Evolutionary conservation across 768 basidiomycete species (phyloP).

Genomic region (Pholiota microspora): DNA sequence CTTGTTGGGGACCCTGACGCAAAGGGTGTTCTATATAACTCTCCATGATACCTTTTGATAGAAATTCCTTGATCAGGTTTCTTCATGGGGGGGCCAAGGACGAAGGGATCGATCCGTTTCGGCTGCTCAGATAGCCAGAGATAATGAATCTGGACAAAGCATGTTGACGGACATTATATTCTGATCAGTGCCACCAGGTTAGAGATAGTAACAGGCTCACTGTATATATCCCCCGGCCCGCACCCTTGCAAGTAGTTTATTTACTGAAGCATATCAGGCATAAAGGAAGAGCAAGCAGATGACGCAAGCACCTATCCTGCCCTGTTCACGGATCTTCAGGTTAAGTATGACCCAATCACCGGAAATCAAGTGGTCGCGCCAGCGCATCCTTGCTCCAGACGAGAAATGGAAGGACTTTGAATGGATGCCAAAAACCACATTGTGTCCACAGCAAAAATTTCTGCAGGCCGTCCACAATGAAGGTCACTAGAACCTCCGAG

Average conservation of each 20-base stretch:
- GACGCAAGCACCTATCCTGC: constrained; percentile 14
- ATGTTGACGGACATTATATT: constrained; percentile 28
- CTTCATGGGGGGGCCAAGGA: constrained; percentile 10
- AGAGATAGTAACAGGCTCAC: constrained; percentile 25
- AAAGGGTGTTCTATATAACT: constrained; percentile 9
- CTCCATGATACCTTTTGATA: not conserved
- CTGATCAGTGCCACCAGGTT: constrained; percentile 19
- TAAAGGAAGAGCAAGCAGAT: constrained; percentile 10
- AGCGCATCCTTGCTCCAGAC: constrained; percentile 10
- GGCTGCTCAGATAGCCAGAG: constrained; percentile 27
- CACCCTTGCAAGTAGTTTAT: constrained; percentile 6
- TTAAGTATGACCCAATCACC: constrained; percentile 9
- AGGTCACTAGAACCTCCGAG: not conserved
- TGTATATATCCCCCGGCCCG: constrained; percentile 18
- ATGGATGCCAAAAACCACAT: not conserved
- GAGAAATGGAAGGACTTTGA: constrained; percentile 10
- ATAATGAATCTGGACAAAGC: constrained; percentile 23
- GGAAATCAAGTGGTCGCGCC: constrained; percentile 8
- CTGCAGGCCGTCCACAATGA: not conserved
- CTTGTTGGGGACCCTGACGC: constrained; percentile 1
- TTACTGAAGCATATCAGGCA: constrained; percentile 18
- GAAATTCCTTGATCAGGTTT: not conserved
- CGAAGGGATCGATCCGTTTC: constrained; percentile 28
- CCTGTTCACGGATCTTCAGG: constrained; percentile 16
- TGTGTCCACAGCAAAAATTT: not conserved